These are phyloP conservation scores for Aurantiochytrium sp. DNA, from an alignment of 108 stramenopile species.

Conservation along the genomic window DNA sequence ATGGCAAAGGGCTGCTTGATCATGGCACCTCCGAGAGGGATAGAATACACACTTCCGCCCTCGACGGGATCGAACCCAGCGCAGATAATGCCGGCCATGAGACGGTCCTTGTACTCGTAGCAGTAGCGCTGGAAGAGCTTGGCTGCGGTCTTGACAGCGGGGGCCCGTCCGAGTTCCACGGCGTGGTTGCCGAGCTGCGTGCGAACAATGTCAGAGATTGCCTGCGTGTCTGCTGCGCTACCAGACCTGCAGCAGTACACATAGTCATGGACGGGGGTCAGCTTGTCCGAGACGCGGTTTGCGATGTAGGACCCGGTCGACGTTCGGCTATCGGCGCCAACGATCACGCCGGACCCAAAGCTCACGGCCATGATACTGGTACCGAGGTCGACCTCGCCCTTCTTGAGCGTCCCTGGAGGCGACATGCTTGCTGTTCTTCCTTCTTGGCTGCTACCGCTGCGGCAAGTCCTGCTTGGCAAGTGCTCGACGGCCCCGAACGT, in stretches of 20 bases:
- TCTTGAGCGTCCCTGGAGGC: background rate
- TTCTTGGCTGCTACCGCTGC: background rate
- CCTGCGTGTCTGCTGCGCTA: slow-evolving; percentile 92
- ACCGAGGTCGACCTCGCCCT: slow-evolving; percentile 62
- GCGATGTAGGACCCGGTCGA: slow-evolving; percentile 93
- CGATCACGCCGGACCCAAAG: slow-evolving; percentile 82
- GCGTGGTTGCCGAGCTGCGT: slow-evolving; percentile 70
- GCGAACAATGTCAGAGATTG: slow-evolving; percentile 78
- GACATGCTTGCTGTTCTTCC: background rate
- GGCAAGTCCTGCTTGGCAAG: background rate
- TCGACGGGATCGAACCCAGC: slow-evolving; percentile 90
- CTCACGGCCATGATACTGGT: slow-evolving; percentile 92
- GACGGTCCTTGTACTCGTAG: slow-evolving; percentile 90
- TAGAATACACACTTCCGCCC: slow-evolving; percentile 71
- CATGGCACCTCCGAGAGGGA: slow-evolving; percentile 84
- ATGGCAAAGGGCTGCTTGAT: slow-evolving; percentile 83
- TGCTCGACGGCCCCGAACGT: too few relatives aligned
- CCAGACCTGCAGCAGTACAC: slow-evolving; percentile 91
- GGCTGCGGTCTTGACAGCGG: slow-evolving; percentile 81
- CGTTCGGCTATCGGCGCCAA: slow-evolving; percentile 90
- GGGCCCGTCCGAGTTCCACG: slow-evolving; percentile 63
- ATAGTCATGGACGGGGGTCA: slow-evolving; percentile 77
- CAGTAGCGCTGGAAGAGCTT: slow-evolving; percentile 70
- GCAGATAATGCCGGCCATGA: slow-evolving; percentile 91
- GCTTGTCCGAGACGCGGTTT: slow-evolving; percentile 87